Base-by-base conservation (phyloP, 169 alveolate species). In the Theileria parva region DNA sequence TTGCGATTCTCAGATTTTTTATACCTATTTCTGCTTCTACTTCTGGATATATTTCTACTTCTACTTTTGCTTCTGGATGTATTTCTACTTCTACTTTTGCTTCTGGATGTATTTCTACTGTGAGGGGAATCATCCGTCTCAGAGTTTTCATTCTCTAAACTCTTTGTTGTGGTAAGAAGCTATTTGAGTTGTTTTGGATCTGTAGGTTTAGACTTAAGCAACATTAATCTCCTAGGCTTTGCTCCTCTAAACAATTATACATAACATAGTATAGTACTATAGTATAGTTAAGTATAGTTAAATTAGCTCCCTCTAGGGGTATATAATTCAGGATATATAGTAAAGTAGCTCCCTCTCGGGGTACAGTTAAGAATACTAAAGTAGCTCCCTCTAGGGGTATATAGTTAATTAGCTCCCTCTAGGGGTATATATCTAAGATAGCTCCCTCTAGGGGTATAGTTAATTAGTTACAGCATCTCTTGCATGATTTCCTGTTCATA, bases 401-500 rank as follows among this genome's bases (percentile, higher is more conserved):
- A n/a, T n/a, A n/a, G n/a, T n/a, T n/a, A n/a, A n/a, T n/a, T n/a
- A n/a, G n/a, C n/a, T n/a, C n/a, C n/a, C n/a, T n/a, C n/a, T n/a
- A n/a, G n/a, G n/a, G n/a, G n/a, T n/a, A n/a, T n/a, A n/a, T n/a
- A n/a, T n/a, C n/a, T n/a, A n/a, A n/a, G n/a, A n/a, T n/a, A n/a
- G n/a, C n/a, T n/a, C n/a, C n/a, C n/a, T n/a, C n/a, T n/a, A n/a
- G n/a, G n/a, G n/a, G n/a, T n/a, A n/a, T n/a, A n/a, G n/a, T n/a
- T n/a, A n/a, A n/a, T 23, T 5, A 59, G 86, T 65, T 75, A 81
- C 88, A 81, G 72, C 88, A 81, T 81, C 32, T 81, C 88, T 48
- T 75, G 81, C 88, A 81, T 81, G 15, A 81, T 37, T 51, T 81
- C 88, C 32, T 81, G 81, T 61, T 81, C 88, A 28, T 81, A 81